Percentiles rank a stretch among this genome's conserved stretches.
phyloP scores from a whole-genome alignment of 2,329 filamentous ascomycete genomes.

The Colletotrichum sp. region DNA sequence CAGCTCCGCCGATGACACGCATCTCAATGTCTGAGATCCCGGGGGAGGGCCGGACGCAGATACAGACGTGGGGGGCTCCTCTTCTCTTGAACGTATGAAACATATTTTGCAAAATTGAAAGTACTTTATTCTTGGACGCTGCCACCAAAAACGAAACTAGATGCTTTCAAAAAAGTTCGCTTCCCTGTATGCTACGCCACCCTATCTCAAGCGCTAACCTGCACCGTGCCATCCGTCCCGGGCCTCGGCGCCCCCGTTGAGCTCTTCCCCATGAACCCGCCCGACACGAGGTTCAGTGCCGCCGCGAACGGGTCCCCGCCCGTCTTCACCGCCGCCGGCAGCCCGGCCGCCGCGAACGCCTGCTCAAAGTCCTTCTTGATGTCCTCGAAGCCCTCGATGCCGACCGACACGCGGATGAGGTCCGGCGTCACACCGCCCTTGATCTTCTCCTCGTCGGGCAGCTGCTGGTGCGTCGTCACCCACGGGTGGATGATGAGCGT shows the following conservation, averaged over 20 bases:
- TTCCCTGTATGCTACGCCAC: neutral
- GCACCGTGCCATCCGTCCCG: constrained; percentile 5
- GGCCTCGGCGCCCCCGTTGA: constrained; percentile 17
- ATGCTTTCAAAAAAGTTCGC: neutral
- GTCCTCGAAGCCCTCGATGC: constrained; percentile 74
- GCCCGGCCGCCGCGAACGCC: constrained; percentile 36
- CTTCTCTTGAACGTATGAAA: neutral
- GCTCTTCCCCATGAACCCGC: constrained; percentile 16
- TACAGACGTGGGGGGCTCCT: neutral
- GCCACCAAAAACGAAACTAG: neutral
- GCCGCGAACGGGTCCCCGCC: constrained; percentile 10
- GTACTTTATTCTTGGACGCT: neutral
- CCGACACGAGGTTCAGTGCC: constrained; percentile 7
- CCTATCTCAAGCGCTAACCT: neutral
- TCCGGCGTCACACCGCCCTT: constrained; percentile 66
- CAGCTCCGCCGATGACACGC: neutral
- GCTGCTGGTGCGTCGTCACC: constrained; percentile 75
- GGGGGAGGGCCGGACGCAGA: neutral
- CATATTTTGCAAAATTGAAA: neutral
- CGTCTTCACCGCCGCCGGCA: neutral
- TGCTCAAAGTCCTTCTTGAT: constrained; percentile 76
- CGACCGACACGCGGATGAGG: constrained; percentile 29
- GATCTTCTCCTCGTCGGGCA: constrained; percentile 68
- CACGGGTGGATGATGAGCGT: constrained; percentile 76
- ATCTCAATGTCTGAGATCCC: neutral